These are phyloP conservation scores for Russula emetica DNA, from an alignment of 768 basidiomycete genomes.

Conservation along the genomic window DNA sequence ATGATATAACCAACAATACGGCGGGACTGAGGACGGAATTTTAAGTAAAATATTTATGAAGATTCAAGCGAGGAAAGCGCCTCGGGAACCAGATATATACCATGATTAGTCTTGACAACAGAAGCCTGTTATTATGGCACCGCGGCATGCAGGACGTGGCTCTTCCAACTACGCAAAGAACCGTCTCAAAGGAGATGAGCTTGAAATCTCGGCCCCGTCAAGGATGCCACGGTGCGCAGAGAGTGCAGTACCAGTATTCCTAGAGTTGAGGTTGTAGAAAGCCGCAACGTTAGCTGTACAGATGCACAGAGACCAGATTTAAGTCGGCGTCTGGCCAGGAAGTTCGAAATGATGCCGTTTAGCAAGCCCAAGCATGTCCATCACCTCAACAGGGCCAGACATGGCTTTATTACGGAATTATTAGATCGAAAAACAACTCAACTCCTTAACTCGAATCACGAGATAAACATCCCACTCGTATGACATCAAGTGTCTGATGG, in stretches of 20 bases:
- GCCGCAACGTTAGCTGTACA: not conserved
- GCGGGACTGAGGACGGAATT: not conserved
- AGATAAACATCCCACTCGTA: not conserved
- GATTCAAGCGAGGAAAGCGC: not conserved
- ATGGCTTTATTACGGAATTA: not conserved
- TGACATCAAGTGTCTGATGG: not conserved
- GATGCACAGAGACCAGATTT: not conserved
- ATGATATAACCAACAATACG: not conserved
- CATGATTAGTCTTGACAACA: not conserved
- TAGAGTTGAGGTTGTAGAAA: not conserved
- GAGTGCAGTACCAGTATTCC: not conserved
- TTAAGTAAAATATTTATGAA: not conserved
- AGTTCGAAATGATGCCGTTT: slow-evolving; percentile 1
- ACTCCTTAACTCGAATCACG: not conserved
- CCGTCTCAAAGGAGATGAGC: not conserved
- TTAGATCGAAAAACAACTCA: not conserved
- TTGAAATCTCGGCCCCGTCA: not conserved
- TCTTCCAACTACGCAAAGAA: not conserved
- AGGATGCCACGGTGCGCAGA: not conserved
- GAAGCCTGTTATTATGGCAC: slow-evolving; percentile 4
- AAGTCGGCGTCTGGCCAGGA: not conserved
- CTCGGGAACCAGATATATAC: not conserved
- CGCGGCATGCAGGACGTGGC: not conserved
- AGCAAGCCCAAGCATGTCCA: not conserved
- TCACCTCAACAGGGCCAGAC: not conserved